Conservation (phyloP, 176 grass and related monocot species). For the Raddia guianensis region DNA sequence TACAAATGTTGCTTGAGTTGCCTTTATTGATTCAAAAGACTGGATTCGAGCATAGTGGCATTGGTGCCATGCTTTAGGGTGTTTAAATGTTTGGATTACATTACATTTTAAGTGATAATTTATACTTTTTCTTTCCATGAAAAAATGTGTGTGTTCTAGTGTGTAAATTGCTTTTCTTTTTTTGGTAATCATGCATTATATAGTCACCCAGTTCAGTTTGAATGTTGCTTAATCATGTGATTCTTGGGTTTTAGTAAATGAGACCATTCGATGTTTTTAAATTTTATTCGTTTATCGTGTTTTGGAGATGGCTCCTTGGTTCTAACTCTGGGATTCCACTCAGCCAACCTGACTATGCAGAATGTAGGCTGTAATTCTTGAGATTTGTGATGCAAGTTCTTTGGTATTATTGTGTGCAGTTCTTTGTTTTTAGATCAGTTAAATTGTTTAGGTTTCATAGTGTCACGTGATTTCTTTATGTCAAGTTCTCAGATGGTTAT, state of each 20-base stretch:
- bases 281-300: not conserved
- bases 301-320: not conserved
- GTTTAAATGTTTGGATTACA: not conserved
- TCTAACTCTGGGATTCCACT: constrained; percentile 18
- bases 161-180: not conserved
- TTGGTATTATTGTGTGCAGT: constrained; percentile 23
- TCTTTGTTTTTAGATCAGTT: constrained; percentile 1
- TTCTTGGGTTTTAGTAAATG: not conserved
- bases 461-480: constrained; percentile 6
- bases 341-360: not conserved
- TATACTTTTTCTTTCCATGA: not conserved
- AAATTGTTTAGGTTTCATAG: constrained; percentile 23
- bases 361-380: not conserved
- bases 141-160: not conserved
- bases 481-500: constrained; percentile 19
- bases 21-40: not conserved
- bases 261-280: too few relatives aligned
- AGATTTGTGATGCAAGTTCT: constrained; percentile 4
- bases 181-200: constrained; percentile 7
- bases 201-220: not conserved
- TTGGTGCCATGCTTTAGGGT: not conserved
- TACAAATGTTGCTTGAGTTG: not conserved
- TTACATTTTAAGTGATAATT: not conserved
- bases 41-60: not conserved
- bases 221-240: not conserved